Conservation (phyloP, 768 basidiomycete genomes). For the Boletus rex-veris region DNA sequence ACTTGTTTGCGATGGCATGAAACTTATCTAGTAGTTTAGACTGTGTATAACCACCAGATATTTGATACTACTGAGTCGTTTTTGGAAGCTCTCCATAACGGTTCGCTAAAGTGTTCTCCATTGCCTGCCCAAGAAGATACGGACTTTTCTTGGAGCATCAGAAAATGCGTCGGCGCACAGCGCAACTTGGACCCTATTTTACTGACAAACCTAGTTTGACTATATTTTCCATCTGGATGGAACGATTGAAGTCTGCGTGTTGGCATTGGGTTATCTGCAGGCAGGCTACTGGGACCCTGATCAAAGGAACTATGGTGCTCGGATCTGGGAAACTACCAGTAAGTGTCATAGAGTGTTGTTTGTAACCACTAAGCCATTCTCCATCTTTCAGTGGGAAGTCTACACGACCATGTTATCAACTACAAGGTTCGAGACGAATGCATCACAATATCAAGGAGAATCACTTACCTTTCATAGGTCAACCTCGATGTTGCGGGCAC, state of each 20-base stretch:
- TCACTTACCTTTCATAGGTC: constrained; percentile 35
- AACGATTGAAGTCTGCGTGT: constrained; percentile 63
- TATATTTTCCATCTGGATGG: constrained; percentile 66
- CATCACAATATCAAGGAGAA: neutral
- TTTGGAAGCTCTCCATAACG: constrained; percentile 49
- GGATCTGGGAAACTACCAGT: constrained; percentile 56
- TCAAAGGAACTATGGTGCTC: constrained; percentile 50
- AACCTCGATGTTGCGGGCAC: constrained; percentile 62
- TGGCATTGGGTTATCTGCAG: constrained; percentile 68
- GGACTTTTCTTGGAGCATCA: constrained; percentile 44
- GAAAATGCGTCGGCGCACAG: constrained; percentile 37
- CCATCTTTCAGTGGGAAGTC: constrained; percentile 49
- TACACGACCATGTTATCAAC: constrained; percentile 69
- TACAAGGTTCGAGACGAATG: constrained; percentile 40
- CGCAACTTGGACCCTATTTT: constrained; percentile 50
- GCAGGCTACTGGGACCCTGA: constrained; percentile 54
- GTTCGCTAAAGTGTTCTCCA: constrained; percentile 43
- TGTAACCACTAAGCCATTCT: neutral
- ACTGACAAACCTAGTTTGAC: constrained; percentile 45
- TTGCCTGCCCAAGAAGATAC: constrained; percentile 29
- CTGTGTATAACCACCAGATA: constrained; percentile 60
- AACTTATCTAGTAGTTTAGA: no score
- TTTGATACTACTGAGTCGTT: constrained; percentile 49
- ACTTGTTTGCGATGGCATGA: neutral
- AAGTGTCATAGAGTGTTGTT: constrained; percentile 15